Evolutionary conservation across 1,284 basidiomycete genomes (phyloP), one percentile per base, ranked within the genome.

Genomic region (Moniliella sp.): DNA sequence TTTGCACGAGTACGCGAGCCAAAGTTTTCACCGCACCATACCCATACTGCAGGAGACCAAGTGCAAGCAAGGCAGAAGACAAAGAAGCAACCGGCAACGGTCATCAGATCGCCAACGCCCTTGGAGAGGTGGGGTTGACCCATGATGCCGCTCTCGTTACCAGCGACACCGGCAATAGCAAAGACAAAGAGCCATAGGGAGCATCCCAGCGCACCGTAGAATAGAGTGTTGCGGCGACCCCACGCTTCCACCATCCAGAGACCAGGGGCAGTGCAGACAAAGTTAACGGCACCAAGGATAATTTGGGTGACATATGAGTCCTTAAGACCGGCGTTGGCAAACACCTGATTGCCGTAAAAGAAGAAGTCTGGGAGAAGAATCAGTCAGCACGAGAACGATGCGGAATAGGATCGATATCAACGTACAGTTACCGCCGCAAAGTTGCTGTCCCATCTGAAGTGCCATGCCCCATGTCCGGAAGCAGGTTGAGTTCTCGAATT

Each of bases 41-140:
- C 36, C 56, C 56, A 59, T 13, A 54, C 47, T 27, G 52, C 56
- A 1, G 56, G 56, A 1, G 52, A 54, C 75, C 75, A 79, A 13
- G 76, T 78, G 60, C 67, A 72, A 2, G 77, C 76, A 50, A 74
- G 79, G 10, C 75, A 75, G 18, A 75, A 58, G 50, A 80, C 79
- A 63, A 79, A 80, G 50, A 81, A 49, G 50, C 75, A 78, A 0
- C 76, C 73, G 11, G 70, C 67, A 41, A 76, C 69, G 44, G 79
- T 78, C 70, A 79, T 74, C n/a, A n/a, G n/a, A n/a, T n/a, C n/a
- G 18, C 73, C 75, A 28, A 73, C 70, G 10, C 46, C 50, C 21
- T 64, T 36, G n/a, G n/a, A n/a, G n/a, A n/a, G n/a, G n/a, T n/a
- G n/a, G n/a, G n/a, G n/a, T n/a, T n/a, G n/a, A 1, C 73, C 75